A percentile compares a stretch with the other conserved stretches of the same genome.
phyloP scores from a whole-genome alignment of 495 filamentous ascomycete species.

The Gamarada debralockiae region DNA sequence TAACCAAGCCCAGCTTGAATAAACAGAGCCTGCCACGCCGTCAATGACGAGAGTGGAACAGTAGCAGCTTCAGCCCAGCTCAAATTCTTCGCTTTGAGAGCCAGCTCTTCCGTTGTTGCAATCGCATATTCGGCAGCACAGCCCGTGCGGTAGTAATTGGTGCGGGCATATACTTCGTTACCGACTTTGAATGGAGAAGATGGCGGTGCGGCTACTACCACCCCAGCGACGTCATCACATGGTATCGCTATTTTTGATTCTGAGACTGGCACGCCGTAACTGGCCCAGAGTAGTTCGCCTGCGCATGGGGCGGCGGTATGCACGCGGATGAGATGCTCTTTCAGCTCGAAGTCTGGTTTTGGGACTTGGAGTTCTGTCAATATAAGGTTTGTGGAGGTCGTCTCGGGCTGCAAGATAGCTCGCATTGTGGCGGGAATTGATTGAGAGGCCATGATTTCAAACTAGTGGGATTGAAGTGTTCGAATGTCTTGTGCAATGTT shows the following conservation, averaged over 20 bases:
- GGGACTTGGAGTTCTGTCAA: slow-evolving; percentile 17
- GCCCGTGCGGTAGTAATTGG: slow-evolving; percentile 43
- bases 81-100: slow-evolving; percentile 43
- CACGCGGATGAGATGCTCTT: slow-evolving; percentile 44
- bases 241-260: too few relatives aligned
- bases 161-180: slow-evolving; percentile 49
- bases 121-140: slow-evolving; percentile 50
- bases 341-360: neutral
- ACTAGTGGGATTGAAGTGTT: too few relatives aligned
- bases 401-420: slow-evolving; percentile 9
- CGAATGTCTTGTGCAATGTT: too few relatives aligned
- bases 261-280: slow-evolving; percentile 17
- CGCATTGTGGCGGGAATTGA: slow-evolving; percentile 2
- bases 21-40: slow-evolving; percentile 60
- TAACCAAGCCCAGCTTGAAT: slow-evolving; percentile 36
- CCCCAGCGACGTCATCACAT: slow-evolving; percentile 50
- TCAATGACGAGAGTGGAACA: slow-evolving; percentile 49
- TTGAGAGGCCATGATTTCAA: too few relatives aligned
- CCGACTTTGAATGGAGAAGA: slow-evolving; percentile 48
- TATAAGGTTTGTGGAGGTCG: slow-evolving; percentile 1
- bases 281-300: slow-evolving; percentile 49
- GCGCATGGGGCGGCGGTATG: slow-evolving; percentile 52
- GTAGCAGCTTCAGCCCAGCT: slow-evolving; percentile 45
- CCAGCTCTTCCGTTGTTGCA: slow-evolving; percentile 45
- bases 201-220: slow-evolving; percentile 43